Base-by-base conservation (phyloP, 2,329 filamentous ascomycete genomes). In the Thelonectria discophora region DNA sequence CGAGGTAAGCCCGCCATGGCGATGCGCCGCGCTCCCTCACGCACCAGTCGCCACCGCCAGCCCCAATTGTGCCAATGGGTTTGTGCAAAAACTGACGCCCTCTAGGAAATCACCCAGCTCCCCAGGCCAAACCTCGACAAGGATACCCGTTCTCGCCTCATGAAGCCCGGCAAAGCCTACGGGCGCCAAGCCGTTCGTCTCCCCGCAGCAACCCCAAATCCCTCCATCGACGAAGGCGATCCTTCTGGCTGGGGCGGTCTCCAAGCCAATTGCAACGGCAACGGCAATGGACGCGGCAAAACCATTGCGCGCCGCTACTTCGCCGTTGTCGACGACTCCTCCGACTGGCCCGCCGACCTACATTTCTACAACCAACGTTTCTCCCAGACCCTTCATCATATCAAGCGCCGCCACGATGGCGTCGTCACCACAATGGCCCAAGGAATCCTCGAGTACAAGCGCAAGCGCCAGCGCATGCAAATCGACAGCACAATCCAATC, bases 341-440 rank as follows among this genome's bases (percentile, higher is more conserved):
- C 86, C 64, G 89, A 95, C 65, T 99, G 95, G 95, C 95, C 95
- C 5, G 92, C 94, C 13, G 94, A 98, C 77, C 85, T 99, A 56
- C 89, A 94, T 67, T 90, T 97, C 65, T 98, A 97, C 83, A 99
- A 99, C 79, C 90, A 90, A 73, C 88, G 89, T 72, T 98, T 99
- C 73, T 88, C 93, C 49, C 88, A 94, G 77, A 93, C 92, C 4
- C 84, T 99, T 47, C 91, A 98, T 76, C 90, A 90, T 70, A 98
- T 99, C 81, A 99, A 99, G 83, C 85, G 94, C 77, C 86, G 95
- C 74, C 95, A 99, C 80, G 95, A 99, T 78, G 90, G 94, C 72
- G 95, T 99, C 65, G 95, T 99, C 50, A 99, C 95, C 17, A 99
- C 95, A 8, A 95, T 99, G 79, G 95, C 95, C 6, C 94, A 99